Evolutionary conservation across 148 eudicot genomes (phyloP).

Genomic region (Chenopodium quinoa): DNA sequence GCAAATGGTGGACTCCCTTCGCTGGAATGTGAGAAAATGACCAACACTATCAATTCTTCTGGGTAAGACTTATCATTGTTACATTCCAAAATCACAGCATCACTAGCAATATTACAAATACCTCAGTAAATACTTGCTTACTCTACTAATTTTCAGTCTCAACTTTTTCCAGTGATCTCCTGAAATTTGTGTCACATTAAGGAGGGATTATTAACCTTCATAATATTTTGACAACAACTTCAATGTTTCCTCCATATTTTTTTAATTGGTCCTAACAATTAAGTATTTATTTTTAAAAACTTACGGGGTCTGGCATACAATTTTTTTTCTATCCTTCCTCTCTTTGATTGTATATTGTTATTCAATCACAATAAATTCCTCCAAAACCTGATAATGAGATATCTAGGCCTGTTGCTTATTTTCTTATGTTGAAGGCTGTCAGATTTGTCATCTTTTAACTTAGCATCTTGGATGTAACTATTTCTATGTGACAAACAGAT

Average conservation of each 20-base stretch:
- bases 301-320: neutral
- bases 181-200: neutral
- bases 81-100: conserved; percentile 6
- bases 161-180: neutral
- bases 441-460: neutral
- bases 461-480: neutral
- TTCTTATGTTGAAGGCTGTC: neutral
- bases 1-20: conserved; percentile 25
- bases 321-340: neutral
- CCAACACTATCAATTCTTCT: conserved; percentile 31
- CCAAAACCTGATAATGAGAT: neutral
- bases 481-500: neutral
- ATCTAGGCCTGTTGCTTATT: neutral
- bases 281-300: neutral
- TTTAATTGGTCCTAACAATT: neutral
- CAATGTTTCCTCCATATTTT: neutral
- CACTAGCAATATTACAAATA: neutral
- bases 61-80: conserved; percentile 37
- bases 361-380: neutral
- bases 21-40: conserved; percentile 34
- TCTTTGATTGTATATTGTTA: neutral
- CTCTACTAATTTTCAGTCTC: neutral
- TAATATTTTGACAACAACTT: neutral
- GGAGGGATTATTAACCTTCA: neutral
- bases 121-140: neutral